These are phyloP conservation scores for Fusarium phyllophilum DNA, from an alignment of 2,329 filamentous ascomycete species.

Conservation along the genomic window DNA sequence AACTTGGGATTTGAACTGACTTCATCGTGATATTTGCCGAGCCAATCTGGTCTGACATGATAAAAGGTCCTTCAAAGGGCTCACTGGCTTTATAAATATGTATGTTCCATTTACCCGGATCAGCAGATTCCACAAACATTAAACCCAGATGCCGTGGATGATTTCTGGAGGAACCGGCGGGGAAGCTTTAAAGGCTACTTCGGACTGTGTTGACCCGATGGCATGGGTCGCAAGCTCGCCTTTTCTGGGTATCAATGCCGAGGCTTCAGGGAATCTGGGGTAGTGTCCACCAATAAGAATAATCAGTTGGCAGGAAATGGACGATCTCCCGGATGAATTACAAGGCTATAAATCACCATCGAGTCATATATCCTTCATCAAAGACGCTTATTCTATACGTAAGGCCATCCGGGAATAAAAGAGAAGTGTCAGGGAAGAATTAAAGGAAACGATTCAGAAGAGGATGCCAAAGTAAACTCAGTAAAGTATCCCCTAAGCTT, in stretches of 20 bases:
- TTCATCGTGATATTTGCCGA: neutral
- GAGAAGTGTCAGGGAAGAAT: fast-evolving
- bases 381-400: neutral
- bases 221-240: neutral
- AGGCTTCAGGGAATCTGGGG: neutral
- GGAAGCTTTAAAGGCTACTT: neutral
- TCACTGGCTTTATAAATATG: neutral
- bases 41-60: neutral
- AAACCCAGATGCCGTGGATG: neutral
- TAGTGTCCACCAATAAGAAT: constrained; percentile 7
- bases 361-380: too few relatives aligned
- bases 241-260: neutral
- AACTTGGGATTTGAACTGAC: neutral
- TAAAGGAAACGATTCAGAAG: fast-evolving
- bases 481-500: neutral
- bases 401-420: fast-evolving
- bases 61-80: fast-evolving
- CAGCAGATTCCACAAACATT: neutral
- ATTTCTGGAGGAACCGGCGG: constrained; percentile 9
- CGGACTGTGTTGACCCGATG: neutral
- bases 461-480: fast-evolving
- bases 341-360: neutral
- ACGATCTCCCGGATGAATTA: neutral
- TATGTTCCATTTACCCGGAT: neutral
- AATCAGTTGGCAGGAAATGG: neutral